These are phyloP conservation scores for Alternaria hordeiaustralica DNA, from an alignment of 2,329 filamentous ascomycete genomes.

Conservation along the genomic window DNA sequence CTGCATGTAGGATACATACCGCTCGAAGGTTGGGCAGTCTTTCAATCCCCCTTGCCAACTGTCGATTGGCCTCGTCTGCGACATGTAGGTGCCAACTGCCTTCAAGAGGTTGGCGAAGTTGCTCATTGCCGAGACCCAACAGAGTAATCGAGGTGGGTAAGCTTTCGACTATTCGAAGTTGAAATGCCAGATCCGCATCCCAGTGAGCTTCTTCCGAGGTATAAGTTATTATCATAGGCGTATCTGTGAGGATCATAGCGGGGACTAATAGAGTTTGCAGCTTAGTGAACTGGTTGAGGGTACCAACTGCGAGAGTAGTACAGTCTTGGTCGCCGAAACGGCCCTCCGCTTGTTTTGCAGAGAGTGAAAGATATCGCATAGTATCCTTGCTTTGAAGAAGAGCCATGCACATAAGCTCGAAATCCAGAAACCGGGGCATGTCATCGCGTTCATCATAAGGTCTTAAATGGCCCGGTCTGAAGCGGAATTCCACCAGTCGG, in stretches of 20 bases:
- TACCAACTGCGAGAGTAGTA: neutral
- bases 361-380: neutral
- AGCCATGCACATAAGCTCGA: neutral
- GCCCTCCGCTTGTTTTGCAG: no score
- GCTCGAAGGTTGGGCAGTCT: neutral
- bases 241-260: neutral
- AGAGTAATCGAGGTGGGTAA: neutral
- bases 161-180: neutral
- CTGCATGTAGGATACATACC: neutral
- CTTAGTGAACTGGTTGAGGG: neutral
- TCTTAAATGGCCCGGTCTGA: no score
- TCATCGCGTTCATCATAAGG: no score
- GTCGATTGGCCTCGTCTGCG: neutral
- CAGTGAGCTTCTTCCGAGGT: neutral
- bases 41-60: neutral
- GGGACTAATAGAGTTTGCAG: neutral
- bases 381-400: neutral
- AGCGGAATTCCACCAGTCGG: neutral
- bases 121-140: neutral
- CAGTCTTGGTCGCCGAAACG: neutral
- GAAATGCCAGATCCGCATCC: neutral
- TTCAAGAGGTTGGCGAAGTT: neutral
- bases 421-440: neutral
- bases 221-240: neutral
- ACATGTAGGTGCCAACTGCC: neutral